Conservation (phyloP, 345 rosid genomes). For the Barbarea vulgaris region DNA sequence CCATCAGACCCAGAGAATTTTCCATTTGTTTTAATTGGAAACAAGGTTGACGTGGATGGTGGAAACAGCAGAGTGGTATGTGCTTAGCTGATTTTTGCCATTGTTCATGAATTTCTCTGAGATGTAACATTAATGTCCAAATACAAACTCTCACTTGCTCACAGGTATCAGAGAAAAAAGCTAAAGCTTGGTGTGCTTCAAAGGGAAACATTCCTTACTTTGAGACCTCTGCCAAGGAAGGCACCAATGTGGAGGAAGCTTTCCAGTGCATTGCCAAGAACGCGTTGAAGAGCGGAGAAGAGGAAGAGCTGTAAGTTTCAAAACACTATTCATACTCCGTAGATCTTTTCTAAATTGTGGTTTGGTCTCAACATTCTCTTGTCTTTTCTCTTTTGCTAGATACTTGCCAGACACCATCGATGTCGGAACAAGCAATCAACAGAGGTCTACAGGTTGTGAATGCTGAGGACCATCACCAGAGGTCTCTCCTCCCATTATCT, state of each 20-base stretch:
- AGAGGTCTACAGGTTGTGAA: conserved; percentile 55
- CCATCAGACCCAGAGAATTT: conserved; percentile 97
- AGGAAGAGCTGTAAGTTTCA: conserved; percentile 87
- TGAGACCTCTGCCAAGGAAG: conserved; percentile 99
- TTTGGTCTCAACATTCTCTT: conserved; percentile 9
- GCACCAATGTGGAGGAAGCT: conserved; percentile 95
- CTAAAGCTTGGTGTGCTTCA: conserved; percentile 96
- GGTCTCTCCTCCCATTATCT: not conserved
- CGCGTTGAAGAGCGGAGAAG: conserved; percentile 89
- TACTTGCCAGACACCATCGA: conserved; percentile 72
- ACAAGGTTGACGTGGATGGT: conserved; percentile 88
- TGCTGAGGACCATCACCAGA: conserved; percentile 43
- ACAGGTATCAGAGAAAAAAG: conserved; percentile 96
- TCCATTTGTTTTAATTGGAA: conserved; percentile 91
- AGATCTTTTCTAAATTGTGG: not conserved
- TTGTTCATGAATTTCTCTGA: not conserved
- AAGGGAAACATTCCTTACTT: conserved; percentile 97
- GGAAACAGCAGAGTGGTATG: conserved; percentile 94
- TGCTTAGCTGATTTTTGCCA: not conserved
- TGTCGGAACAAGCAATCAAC: conserved; percentile 55
- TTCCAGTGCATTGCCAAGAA: conserved; percentile 94
- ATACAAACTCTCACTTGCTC: not conserved
- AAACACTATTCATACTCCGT: not conserved
- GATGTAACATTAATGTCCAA: not conserved
- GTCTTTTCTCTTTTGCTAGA: conserved; percentile 27